Base-by-base conservation (phyloP, 495 filamentous ascomycete species). In the Lasiosphaeria hispida region DNA sequence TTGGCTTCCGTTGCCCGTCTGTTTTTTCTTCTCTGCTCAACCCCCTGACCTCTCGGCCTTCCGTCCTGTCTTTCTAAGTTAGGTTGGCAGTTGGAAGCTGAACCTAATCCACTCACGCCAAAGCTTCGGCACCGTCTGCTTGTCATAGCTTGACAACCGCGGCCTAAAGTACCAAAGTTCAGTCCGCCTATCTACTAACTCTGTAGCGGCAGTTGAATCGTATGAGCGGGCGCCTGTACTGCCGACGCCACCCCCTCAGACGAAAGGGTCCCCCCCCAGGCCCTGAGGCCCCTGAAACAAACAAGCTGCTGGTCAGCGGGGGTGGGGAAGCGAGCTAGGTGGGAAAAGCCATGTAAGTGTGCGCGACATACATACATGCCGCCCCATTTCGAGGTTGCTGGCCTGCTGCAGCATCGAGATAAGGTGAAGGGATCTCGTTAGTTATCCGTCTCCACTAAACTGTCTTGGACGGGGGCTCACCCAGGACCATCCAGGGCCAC, bases 391-490 rank as follows among this genome's bases (percentile, higher is more conserved):
- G 43, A 19, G 17, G 15, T 47, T 47, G 14, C 18, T 47, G 19
- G 34, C 6, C 34, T 35, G 41, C 47, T 62, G 55, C 60, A 55
- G 55, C 50, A 62, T 62, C 60, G 55, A 58, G 55, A 58, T 58
- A 62, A 62, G 49, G 55, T 34, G 41, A 38, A 34, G 35, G 40
- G 43, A 23, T 56, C 30, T 17, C 17, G 18, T 45, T 45, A 45
- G 43, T 23, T 45, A 23, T 6, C 43, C 43, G 17, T 45, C 43
- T 30, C 18, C 23, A 30, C 23, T 30, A 5, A 2, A 23, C 17
- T 45, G 17, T 40, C 38, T 40, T 14, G 23, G 23, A 5, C 23
- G 23, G 23, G 23, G 23, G 23, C 23, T 30, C 23, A 5, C 23
- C 23, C 23, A 30, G 23, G 23, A 5, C 23, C 23, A 30, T 30